phyloP scores from a whole-genome alignment of 2,329 filamentous ascomycete genomes.

The Macrophomina tecta region DNA sequence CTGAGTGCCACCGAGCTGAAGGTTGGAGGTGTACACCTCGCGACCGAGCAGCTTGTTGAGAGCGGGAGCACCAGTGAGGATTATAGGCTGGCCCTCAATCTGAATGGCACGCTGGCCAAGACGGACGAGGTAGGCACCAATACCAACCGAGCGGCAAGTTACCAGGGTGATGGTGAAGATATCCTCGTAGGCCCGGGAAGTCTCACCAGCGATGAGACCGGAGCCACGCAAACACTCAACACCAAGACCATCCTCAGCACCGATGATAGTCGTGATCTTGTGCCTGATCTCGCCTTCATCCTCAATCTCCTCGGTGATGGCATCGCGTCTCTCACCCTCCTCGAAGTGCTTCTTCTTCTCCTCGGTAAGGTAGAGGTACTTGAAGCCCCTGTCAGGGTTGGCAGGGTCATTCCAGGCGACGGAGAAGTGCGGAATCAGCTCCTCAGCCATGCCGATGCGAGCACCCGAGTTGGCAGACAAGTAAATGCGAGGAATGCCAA shows the following conservation, averaged over 20 bases:
- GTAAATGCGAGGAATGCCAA: constrained; percentile 96
- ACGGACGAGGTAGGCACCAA: constrained; percentile 97
- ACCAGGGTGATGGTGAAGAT: constrained; percentile 98
- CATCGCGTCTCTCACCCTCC: constrained; percentile 73
- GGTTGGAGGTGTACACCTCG: constrained; percentile 98
- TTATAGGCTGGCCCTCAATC: constrained; percentile 98
- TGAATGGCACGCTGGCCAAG: constrained; percentile 98
- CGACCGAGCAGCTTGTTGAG: constrained; percentile 98
- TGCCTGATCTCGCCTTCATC: constrained; percentile 89
- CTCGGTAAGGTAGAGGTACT: constrained; percentile 92
- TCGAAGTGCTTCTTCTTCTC: constrained; percentile 87
- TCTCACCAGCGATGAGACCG: constrained; percentile 96
- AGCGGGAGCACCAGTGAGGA: constrained; percentile 93
- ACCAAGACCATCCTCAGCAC: constrained; percentile 93
- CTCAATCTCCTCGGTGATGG: constrained; percentile 84
- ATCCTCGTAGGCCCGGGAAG: constrained; percentile 95
- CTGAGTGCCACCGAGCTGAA: constrained; percentile 99
- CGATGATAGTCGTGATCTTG: constrained; percentile 92
- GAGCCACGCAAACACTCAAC: constrained; percentile 97
- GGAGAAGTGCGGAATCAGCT: constrained; percentile 95
- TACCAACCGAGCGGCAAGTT: constrained; percentile 98
- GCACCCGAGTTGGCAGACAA: constrained; percentile 98
- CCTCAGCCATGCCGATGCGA: constrained; percentile 93
- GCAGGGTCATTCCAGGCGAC: constrained; percentile 90
- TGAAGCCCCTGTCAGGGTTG: constrained; percentile 88